Conservation (phyloP, 129 eudicot species). For the Silybum marianum region DNA sequence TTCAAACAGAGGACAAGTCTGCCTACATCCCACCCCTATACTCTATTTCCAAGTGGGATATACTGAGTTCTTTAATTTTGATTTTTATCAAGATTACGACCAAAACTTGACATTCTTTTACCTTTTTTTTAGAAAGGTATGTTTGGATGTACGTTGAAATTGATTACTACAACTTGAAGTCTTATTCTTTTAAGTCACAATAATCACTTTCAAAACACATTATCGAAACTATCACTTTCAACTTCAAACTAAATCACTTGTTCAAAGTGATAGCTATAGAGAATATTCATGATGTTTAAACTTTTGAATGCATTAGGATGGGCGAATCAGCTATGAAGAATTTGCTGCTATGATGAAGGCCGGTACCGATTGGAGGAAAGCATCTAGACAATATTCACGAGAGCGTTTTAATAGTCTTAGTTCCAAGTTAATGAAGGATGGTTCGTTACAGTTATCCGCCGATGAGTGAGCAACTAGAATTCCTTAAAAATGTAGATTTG, state of each 20-base stretch:
- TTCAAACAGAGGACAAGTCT: neutral
- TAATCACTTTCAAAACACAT: neutral
- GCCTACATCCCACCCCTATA: neutral
- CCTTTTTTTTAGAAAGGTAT: neutral
- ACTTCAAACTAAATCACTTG: neutral
- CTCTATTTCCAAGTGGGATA: neutral
- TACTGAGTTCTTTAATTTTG: neutral
- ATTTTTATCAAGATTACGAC: no score
- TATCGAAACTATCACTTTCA: neutral
- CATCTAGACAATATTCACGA: conserved; percentile 80
- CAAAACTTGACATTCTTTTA: neutral
- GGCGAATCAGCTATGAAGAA: conserved; percentile 82
- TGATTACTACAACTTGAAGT: neutral
- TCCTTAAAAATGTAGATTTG: no score
- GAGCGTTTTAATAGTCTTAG: conserved; percentile 69
- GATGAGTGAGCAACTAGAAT: conserved; percentile 19
- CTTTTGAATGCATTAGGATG: conserved; percentile 53
- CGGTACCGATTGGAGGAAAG: conserved; percentile 90
- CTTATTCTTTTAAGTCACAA: neutral
- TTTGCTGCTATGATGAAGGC: conserved; percentile 90
- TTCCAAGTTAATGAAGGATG: conserved; percentile 61
- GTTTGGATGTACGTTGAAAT: neutral
- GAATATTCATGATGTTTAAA: neutral
- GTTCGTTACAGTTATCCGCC: conserved; percentile 50
- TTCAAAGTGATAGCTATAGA: neutral